Percentiles rank a stretch among this genome's conserved stretches.
Evolutionary conservation across 2,329 filamentous ascomycete species (phyloP).

Genomic region (Cladophialophora immunda): DNA sequence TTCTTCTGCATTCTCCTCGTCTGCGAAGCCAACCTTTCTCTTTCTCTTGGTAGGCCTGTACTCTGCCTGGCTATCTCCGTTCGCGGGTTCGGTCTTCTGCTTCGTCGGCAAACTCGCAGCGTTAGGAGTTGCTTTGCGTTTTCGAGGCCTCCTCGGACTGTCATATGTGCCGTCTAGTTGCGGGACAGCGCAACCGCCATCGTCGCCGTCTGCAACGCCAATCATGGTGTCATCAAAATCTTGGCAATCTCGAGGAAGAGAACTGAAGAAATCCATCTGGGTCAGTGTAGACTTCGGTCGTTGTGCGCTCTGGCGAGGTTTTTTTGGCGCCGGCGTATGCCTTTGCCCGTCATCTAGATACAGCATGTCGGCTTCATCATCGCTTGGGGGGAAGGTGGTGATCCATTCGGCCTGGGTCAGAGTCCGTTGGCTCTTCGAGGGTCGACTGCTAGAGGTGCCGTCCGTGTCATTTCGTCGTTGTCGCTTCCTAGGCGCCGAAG

Average conservation of each 20-base stretch:
- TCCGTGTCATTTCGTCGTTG: constrained; percentile 20
- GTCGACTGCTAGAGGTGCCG: constrained; percentile 9
- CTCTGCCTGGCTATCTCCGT: constrained; percentile 30
- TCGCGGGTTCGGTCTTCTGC: constrained; percentile 11
- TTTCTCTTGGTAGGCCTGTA: constrained; percentile 30
- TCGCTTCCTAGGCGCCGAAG: constrained; percentile 32
- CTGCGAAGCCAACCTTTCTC: constrained; percentile 10
- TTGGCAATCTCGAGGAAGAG: constrained; percentile 14
- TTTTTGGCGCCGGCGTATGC: constrained; percentile 2
- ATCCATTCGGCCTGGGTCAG: constrained; percentile 41
- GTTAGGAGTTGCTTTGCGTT: constrained; percentile 21
- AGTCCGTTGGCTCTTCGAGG: constrained; percentile 34
- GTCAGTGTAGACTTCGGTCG: constrained; percentile 40
- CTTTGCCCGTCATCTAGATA: constrained; percentile 10
- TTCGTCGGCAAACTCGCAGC: neutral
- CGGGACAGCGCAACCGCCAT: neutral
- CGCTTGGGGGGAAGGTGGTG: constrained; percentile 16
- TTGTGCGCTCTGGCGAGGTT: constrained; percentile 3
- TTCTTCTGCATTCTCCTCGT: constrained; percentile 5
- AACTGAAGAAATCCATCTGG: constrained; percentile 41
- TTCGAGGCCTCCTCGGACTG: constrained; percentile 31
- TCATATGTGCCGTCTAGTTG: constrained; percentile 34
- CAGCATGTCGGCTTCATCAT: constrained; percentile 25
- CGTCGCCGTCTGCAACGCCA: neutral
- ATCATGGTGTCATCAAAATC: constrained; percentile 25